These are phyloP conservation scores for Marasmius sp. DNA, from an alignment of 1,284 basidiomycete genomes.

Conservation along the genomic window DNA sequence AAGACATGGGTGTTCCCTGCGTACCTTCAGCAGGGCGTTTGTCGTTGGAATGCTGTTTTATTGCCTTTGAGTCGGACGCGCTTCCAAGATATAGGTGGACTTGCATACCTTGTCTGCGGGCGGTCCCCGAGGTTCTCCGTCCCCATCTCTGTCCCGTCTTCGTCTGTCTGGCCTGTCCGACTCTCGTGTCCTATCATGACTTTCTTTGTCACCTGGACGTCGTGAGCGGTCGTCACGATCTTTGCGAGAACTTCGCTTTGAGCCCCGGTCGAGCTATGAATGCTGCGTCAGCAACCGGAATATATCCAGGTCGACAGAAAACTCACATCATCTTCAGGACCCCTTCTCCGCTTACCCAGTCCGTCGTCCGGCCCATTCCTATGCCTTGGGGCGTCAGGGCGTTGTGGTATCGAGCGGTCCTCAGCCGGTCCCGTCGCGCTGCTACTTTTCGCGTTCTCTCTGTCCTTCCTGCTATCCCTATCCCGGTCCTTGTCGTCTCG, in stretches of 20 bases:
- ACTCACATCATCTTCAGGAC: conserved; percentile 69
- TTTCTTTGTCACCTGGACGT: conserved; percentile 61
- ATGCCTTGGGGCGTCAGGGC: conserved; percentile 60
- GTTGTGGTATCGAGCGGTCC: conserved; percentile 52
- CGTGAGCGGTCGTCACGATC: conserved; percentile 75
- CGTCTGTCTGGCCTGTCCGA: conserved; percentile 70
- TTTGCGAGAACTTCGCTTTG: conserved; percentile 73
- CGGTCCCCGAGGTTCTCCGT: conserved; percentile 45
- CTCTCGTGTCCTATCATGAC: conserved; percentile 62
- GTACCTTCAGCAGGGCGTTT: conserved; percentile 39
- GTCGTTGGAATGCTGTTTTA: conserved; percentile 33
- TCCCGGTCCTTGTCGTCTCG: conserved; percentile 39
- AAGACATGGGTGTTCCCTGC: neutral
- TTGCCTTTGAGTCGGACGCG: neutral
- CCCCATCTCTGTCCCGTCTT: conserved; percentile 62
- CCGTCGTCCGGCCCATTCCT: conserved; percentile 48
- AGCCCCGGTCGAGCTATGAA: conserved; percentile 61
- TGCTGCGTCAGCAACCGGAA: conserved; percentile 12
- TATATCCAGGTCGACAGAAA: conserved; percentile 15
- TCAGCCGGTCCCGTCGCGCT: conserved; percentile 34
- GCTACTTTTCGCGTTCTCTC: conserved; percentile 40
- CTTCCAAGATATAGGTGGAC: neutral
- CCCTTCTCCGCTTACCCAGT: conserved; percentile 67
- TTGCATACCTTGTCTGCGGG: conserved; percentile 58
- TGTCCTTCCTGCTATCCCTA: conserved; percentile 50